A percentile compares a stretch with the other conserved stretches of the same genome.
Evolutionary conservation across 2,329 filamentous ascomycete species (phyloP).

Genomic region (Magnaporthiopsis poae): DNA sequence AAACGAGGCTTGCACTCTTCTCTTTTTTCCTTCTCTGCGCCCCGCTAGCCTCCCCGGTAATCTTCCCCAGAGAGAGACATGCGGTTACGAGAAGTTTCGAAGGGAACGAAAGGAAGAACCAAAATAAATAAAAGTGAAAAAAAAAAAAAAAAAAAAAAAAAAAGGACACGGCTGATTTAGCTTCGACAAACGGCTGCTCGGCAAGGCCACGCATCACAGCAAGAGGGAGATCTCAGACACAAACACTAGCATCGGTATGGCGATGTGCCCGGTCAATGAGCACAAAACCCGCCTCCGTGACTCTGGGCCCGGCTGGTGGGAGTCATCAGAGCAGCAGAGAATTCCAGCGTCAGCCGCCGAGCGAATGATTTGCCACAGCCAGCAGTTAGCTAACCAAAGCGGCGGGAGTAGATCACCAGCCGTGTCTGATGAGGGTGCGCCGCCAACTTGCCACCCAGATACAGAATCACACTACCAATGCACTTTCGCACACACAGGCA

Average conservation of each 20-base stretch:
- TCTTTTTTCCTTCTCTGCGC: neutral
- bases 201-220: neutral
- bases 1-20: too few relatives aligned
- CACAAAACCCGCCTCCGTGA: neutral
- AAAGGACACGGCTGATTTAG: neutral
- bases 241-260: neutral
- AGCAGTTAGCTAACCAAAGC: neutral
- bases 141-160: neutral
- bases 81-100: neutral
- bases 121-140: neutral
- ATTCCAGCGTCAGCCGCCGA: neutral
- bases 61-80: neutral
- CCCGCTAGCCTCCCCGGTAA: neutral
- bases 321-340: slow-evolving; percentile 5
- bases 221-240: neutral
- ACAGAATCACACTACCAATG: neutral
- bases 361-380: neutral
- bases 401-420: neutral
- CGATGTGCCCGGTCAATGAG: neutral
- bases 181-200: neutral
- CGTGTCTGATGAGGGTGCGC: neutral
- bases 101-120: neutral
- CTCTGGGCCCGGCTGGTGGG: neutral
- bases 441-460: neutral
- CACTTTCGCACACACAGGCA: neutral